Percentiles rank a stretch among this genome's conserved stretches.
phyloP scores from a whole-genome alignment of 768 basidiomycete species.

The Kwoniella sp. region DNA sequence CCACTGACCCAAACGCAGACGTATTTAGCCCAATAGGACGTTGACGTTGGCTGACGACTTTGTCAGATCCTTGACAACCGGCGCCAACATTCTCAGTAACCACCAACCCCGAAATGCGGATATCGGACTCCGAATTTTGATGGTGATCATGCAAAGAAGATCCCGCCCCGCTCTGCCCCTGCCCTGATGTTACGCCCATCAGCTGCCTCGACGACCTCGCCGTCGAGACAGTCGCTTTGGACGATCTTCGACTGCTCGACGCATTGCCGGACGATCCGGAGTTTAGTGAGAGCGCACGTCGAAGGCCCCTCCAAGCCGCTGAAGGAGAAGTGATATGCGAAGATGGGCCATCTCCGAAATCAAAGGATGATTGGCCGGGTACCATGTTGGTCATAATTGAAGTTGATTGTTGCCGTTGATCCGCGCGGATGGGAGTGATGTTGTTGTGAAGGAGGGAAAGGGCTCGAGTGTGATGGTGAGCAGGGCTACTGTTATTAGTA shows the following conservation, averaged over 20 bases:
- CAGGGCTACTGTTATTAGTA: neutral
- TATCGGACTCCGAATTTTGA: constrained; percentile 10
- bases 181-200: neutral
- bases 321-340: neutral
- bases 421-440: neutral
- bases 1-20: neutral
- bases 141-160: too few relatives aligned
- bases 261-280: neutral
- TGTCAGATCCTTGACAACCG: neutral
- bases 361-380: constrained; percentile 20
- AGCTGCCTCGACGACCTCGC: neutral
- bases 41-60: neutral
- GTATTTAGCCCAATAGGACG: neutral
- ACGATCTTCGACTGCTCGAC: constrained; percentile 1
- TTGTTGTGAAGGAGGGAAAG: neutral
- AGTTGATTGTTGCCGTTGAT: neutral
- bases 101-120: neutral
- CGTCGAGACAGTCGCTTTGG: neutral
- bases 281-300: constrained; percentile 8
- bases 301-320: constrained; percentile 13
- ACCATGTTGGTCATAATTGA: neutral
- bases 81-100: neutral
- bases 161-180: neutral
- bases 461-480: neutral
- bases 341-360: constrained; percentile 11